A percentile compares a stretch with the other conserved stretches of the same genome.
phyloP scores from a whole-genome alignment of 208 protist genomes.

The Crithidia bombi region DNA sequence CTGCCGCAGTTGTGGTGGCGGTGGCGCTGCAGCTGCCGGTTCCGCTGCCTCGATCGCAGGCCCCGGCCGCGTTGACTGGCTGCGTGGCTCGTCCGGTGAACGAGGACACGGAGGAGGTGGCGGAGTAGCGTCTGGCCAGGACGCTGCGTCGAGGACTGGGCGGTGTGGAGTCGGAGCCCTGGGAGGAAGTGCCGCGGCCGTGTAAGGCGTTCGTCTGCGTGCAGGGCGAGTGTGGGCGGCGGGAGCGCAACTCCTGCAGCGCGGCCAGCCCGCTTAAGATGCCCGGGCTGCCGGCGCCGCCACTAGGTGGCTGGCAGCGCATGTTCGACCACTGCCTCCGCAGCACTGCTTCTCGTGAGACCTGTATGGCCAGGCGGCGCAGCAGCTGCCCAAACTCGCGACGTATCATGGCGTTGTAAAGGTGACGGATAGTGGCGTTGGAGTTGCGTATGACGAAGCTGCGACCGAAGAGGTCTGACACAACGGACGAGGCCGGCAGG shows the following conservation, averaged over 20 bases:
- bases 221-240: conserved; percentile 30
- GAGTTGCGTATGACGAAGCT: conserved; percentile 69
- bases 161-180: conserved; percentile 34
- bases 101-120: conserved; percentile 12
- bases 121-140: conserved; percentile 22
- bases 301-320: conserved; percentile 9
- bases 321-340: conserved; percentile 29
- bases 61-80: neutral
- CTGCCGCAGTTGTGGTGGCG: neutral
- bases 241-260: conserved; percentile 24
- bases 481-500: conserved; percentile 65
- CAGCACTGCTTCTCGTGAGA: conserved; percentile 32
- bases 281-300: conserved; percentile 1
- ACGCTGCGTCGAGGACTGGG: conserved; percentile 30
- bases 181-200: conserved; percentile 20
- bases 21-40: neutral
- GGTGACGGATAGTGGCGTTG: conserved; percentile 36
- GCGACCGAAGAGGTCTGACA: conserved; percentile 62
- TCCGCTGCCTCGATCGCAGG: neutral
- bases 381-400: conserved; percentile 44
- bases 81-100: neutral
- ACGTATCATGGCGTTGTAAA: conserved; percentile 57
- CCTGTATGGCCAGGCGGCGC: conserved; percentile 36
- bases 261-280: conserved; percentile 10
- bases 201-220: conserved; percentile 17